phyloP scores from a whole-genome alignment of 371 early-diverging fungal species.

The Mortierella sp. region DNA sequence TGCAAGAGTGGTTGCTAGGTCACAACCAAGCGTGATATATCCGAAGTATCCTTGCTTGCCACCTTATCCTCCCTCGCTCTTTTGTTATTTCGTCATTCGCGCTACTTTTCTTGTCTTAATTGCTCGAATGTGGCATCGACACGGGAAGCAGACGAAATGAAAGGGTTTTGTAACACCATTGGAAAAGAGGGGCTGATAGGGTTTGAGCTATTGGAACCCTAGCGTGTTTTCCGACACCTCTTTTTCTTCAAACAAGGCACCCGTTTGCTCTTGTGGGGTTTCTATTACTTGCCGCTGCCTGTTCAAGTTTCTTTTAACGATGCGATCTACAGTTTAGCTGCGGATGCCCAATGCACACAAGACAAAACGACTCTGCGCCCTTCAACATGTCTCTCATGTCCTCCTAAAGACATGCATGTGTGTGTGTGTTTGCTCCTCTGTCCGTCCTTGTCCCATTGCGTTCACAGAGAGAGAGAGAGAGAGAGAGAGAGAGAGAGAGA shows the following conservation, averaged over 20 bases:
- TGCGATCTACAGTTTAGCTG: conserved; percentile 3
- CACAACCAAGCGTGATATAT: no score
- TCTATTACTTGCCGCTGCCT: not conserved
- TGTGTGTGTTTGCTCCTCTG: no score
- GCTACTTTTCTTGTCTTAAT: not conserved
- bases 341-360: not conserved
- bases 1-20: no score
- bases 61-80: no score
- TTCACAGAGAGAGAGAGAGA: not conserved
- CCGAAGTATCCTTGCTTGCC: no score
- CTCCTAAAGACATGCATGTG: no score
- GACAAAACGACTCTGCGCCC: not conserved
- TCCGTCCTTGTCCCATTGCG: not conserved
- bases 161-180: not conserved
- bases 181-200: not conserved
- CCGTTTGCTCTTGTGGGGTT: not conserved
- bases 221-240: not conserved
- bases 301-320: not conserved
- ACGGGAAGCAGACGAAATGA: not conserved
- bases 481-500: no score
- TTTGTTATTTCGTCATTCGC: no score
- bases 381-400: not conserved
- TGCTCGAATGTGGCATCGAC: not conserved
- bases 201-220: not conserved
- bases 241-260: not conserved